Evolutionary conservation across 768 basidiomycete genomes (phyloP).

Genomic region (Tulasnella sp.): DNA sequence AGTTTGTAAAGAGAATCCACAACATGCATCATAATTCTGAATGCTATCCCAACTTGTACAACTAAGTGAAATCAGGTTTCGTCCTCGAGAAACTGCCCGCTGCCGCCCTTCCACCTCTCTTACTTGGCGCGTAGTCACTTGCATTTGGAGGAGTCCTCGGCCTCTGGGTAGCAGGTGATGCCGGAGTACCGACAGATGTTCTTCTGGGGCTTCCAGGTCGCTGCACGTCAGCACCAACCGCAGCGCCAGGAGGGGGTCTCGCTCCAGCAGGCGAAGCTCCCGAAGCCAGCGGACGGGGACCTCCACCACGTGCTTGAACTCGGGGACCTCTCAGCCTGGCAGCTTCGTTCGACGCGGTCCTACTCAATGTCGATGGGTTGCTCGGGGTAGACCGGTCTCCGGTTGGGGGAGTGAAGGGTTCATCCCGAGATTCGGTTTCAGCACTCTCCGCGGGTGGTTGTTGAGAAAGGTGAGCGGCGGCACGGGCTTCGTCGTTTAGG

Average conservation of each 20-base stretch:
- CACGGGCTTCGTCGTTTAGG: constrained; percentile 35
- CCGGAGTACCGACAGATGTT: constrained; percentile 47
- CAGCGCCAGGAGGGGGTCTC: constrained; percentile 44
- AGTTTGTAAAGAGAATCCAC: too few relatives aligned
- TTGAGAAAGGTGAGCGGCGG: constrained; percentile 31
- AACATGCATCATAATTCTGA: too few relatives aligned
- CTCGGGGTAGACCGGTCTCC: not conserved
- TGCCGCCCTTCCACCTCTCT: constrained; percentile 39
- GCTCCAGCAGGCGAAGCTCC: constrained; percentile 44
- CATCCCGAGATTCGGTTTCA: not conserved
- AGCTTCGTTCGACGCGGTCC: constrained; percentile 6
- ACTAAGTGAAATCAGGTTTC: not conserved
- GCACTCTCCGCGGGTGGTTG: constrained; percentile 27
- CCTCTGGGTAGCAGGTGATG: constrained; percentile 46
- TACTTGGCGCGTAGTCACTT: constrained; percentile 34
- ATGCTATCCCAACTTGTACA: too few relatives aligned
- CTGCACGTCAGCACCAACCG: constrained; percentile 44
- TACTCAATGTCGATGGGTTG: not conserved
- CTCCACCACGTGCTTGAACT: constrained; percentile 58
- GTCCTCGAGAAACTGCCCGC: constrained; percentile 48
- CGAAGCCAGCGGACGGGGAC: constrained; percentile 42
- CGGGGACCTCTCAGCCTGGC: constrained; percentile 53
- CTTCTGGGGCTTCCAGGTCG: constrained; percentile 31
- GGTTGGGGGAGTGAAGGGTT: constrained; percentile 32
- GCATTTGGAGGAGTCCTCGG: constrained; percentile 33